Evolutionary conservation across 2,329 filamentous ascomycete species (phyloP).

Genomic region (Fusarium sp.): DNA sequence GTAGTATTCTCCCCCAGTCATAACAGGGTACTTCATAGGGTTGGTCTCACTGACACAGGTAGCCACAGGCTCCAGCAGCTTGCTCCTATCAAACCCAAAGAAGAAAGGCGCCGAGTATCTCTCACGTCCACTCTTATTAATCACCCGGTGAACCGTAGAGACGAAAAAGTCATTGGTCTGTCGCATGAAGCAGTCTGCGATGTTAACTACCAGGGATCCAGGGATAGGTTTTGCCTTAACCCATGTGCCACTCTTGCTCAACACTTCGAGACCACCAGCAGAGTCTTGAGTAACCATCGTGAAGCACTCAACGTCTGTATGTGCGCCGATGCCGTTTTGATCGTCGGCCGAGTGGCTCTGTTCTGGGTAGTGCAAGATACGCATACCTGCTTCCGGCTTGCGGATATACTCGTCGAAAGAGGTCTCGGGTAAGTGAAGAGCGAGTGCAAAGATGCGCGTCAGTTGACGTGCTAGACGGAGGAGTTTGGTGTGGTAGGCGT

Average conservation of each 20-base stretch:
- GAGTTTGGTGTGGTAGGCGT: background rate
- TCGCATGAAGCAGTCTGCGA: constrained; percentile 63
- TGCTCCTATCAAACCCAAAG: constrained; percentile 53
- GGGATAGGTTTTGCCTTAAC: constrained; percentile 55
- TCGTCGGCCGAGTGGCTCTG: constrained; percentile 28
- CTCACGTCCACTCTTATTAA: constrained; percentile 55
- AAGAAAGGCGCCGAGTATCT: constrained; percentile 61
- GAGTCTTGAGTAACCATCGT: constrained; percentile 61
- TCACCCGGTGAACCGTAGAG: constrained; percentile 62
- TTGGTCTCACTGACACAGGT: constrained; percentile 49
- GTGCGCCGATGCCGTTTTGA: constrained; percentile 55
- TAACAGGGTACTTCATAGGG: constrained; percentile 51
- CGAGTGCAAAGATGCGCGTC: background rate
- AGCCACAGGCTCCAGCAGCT: constrained; percentile 48
- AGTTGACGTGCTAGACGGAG: background rate
- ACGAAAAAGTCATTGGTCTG: constrained; percentile 63
- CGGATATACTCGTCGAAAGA: background rate
- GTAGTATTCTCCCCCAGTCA: constrained; percentile 52
- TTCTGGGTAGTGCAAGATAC: constrained; percentile 1
- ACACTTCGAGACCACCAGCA: constrained; percentile 58
- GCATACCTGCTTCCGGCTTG: background rate
- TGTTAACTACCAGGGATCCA: constrained; percentile 63
- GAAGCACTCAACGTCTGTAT: constrained; percentile 63
- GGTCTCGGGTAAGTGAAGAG: background rate
- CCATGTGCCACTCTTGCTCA: constrained; percentile 58